phyloP scores from a whole-genome alignment of 75 land plant genomes.

The Cryptomeria japonica region DNA sequence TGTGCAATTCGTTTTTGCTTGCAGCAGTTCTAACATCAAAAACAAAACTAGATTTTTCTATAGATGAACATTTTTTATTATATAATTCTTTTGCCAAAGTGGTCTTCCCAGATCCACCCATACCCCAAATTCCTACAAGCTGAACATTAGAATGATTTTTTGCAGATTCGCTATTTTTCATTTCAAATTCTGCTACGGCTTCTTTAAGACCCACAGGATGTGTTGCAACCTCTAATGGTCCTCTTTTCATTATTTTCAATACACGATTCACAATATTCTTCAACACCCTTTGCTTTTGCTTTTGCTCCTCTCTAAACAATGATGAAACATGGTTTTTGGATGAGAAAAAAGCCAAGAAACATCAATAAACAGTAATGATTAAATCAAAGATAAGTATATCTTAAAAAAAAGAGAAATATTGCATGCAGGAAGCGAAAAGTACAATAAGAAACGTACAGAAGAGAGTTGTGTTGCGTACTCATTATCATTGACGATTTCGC shows the following conservation, averaged over 20 bases:
- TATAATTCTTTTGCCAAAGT: not conserved
- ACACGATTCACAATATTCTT: not conserved
- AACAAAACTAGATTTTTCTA: not conserved
- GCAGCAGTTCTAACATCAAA: not conserved
- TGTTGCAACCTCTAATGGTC: not conserved
- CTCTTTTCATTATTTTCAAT: not conserved
- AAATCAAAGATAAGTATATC: too few species aligned
- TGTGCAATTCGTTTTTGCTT: not conserved
- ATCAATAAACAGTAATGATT: not conserved
- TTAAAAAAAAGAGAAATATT: not conserved
- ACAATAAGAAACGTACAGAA: not conserved
- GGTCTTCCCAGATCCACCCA: not conserved
- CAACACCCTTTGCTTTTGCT: not conserved
- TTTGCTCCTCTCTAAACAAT: not conserved
- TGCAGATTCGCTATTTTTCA: not conserved
- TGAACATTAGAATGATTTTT: not conserved
- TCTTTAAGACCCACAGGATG: not conserved
- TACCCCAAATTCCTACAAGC: not conserved
- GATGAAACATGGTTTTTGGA: not conserved
- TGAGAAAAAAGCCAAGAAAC: not conserved
- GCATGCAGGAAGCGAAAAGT: not conserved
- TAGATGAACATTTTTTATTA: not conserved
- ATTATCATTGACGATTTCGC: too few species aligned
- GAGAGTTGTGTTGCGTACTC: not conserved
- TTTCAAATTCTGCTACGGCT: not conserved